Evolutionary conservation across 768 basidiomycete genomes (phyloP).

Genomic region (Mycena olivaceomarginata): DNA sequence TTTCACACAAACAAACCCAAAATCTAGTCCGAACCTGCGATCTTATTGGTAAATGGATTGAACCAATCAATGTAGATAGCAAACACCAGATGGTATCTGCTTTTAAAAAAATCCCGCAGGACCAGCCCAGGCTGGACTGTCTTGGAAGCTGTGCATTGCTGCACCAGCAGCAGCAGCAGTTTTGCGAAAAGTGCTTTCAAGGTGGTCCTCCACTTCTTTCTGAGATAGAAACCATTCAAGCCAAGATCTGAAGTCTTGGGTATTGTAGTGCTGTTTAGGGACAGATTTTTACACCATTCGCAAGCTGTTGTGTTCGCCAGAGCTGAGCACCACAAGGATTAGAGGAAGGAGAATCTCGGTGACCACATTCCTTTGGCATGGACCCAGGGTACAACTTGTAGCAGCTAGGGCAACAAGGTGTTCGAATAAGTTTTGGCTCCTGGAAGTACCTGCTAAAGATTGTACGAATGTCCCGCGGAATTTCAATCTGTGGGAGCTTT

Average conservation of each 20-base stretch:
- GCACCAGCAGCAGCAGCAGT: not conserved
- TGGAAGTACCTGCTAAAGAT: not conserved
- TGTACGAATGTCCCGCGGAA: conserved; percentile 27
- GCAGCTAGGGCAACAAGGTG: conserved; percentile 25
- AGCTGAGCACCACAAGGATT: not conserved
- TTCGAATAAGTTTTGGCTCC: conserved; percentile 9
- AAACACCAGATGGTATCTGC: conserved; percentile 48
- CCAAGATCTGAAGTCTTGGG: conserved; percentile 31
- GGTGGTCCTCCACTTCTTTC: conserved; percentile 1
- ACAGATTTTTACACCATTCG: not conserved
- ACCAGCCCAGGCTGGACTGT: conserved; percentile 4
- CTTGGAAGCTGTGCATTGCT: conserved; percentile 6
- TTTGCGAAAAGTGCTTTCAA: not conserved
- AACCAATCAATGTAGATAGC: conserved; percentile 59
- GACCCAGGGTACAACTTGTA: conserved; percentile 3
- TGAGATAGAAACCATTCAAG: conserved; percentile 20
- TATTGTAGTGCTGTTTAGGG: conserved; percentile 9
- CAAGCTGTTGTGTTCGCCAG: not conserved
- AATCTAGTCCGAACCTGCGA: conserved; percentile 47
- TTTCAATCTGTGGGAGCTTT: conserved; percentile 2
- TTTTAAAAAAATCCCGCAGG: conserved; percentile 26
- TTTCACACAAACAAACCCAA: not conserved
- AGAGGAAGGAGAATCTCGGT: not conserved
- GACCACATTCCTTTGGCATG: not conserved
- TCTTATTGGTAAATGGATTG: conserved; percentile 58